Evolutionary conservation across 257 asterid species (phyloP), one percentile per base, ranked within the genome.

Genomic region (Forsythia viridissima): DNA sequence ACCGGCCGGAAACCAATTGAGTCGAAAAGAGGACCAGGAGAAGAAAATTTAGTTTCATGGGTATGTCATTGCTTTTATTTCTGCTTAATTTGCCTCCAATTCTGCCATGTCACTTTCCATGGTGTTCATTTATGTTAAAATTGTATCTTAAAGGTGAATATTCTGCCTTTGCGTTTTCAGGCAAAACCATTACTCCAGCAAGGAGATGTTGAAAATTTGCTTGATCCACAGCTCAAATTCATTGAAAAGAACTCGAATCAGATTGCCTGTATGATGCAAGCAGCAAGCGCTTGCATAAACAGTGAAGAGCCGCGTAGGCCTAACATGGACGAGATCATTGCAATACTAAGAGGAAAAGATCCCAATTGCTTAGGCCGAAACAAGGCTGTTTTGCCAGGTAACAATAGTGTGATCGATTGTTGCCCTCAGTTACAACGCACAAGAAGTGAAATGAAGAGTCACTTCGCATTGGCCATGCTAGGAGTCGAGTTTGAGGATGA

Each of bases 1-100:
- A 93, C 94, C 4, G 96, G 98, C 68, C 80, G 97, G 87, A 93
- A 91, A 79, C 97, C 98, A 66, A 93, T 92, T 20, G 98, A 93
- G 81, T 85, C 91, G 5, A 91, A 78, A 89, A 85, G 94, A 76
- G 97, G 98, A 70, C 89, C 90, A 0, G 97, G 98, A 77, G 97
- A 93, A 85, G 98, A 93, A 79, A 92, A 92, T 83, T 81, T 92
- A 84, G 96, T 93, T 78, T 80, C 80, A 36, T 93, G 98, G 98
- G 98, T 93, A 88, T 0, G 94, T 80, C 74, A 69, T 65, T 30
- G 21, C 78, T 85, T 74, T 52, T 70, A 18, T 55, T 39, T 48
- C 39, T 73, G 13, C 63, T 67, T 65, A 37, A 59, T 80, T 44
- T 48, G 46, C 74, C 61, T 38, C 48, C 13, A 10, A 2, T 10